Evolutionary conservation across 495 filamentous ascomycete species (phyloP), one percentile per base, ranked within the genome.

Genomic region (Hypoxylon rickii): DNA sequence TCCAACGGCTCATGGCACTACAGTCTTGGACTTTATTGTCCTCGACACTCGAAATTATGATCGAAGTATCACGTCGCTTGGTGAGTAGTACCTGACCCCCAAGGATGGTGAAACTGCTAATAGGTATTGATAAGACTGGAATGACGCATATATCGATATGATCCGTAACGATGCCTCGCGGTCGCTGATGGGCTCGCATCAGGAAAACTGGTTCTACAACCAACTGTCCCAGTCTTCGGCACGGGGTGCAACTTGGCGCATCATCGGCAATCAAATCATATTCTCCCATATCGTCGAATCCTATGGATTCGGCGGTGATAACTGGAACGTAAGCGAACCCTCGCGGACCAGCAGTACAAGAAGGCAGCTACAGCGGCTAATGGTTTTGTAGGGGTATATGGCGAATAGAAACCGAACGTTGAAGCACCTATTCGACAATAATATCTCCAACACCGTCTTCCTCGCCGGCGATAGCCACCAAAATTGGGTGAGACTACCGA

Each of bases 161-260:
- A 81, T 87, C 51, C 74, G 75, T 55, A 74, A 85, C 64, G 83
- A 86, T 48, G 76, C 79, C 18, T 74, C 78, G 18, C 77, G 86
- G 18, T 74, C 80, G 2, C 57, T 87, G 24, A 87, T 89, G 84
- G 86, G 86, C 12, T 65, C 77, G 12, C 75, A 74, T 7, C 86
- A 89, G 65, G 86, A 89, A 58, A 69, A 77, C 47, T 89, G 86
- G 86, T 86, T 89, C 70, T 87, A 86, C 66, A 72, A 77, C 61
- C 63, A 79, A 20, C 70, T 89, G 8, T 70, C 74, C 13, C 42
- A 74, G n/a, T 85, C 81, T 13, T 69, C 73, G 1, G 51, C 73
- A 16, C 75, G 83, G 13, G 80, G 78, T 26, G 81, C 86, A 1
- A 71, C 74, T 11, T 89, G 86, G 86, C 75, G 85, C 22, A 66